phyloP scores from a whole-genome alignment of 805 yeast species.

The Lachancea nothofagi region DNA sequence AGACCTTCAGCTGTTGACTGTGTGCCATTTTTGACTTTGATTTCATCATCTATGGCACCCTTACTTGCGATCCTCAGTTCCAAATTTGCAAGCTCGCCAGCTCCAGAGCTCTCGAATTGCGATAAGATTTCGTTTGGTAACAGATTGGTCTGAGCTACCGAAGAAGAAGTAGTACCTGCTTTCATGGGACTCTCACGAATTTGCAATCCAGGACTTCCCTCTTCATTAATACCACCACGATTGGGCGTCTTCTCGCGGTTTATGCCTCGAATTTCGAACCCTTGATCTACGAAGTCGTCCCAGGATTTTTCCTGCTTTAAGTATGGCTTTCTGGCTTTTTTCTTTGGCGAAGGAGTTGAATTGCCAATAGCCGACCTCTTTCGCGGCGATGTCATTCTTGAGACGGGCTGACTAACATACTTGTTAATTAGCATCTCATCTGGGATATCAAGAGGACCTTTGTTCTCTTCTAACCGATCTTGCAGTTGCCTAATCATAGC shows the following conservation, averaged over 20 bases:
- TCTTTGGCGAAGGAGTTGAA: slow-evolving; percentile 3
- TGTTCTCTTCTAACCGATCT: slow-evolving; percentile 2
- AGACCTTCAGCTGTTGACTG: background rate
- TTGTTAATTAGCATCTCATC: slow-evolving; percentile 4
- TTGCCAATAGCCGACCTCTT: slow-evolving; percentile 1
- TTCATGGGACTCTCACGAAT: background rate
- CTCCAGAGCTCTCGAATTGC: too few species aligned
- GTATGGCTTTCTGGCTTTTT: background rate
- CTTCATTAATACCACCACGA: background rate
- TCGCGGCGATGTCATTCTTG: slow-evolving; percentile 9
- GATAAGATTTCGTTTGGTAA: too few species aligned
- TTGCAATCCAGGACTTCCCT: too few species aligned
- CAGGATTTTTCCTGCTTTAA: slow-evolving; percentile 2
- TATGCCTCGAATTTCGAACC: slow-evolving; percentile 6
- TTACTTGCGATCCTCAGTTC: too few species aligned
- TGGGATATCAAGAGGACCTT: slow-evolving; percentile 4
- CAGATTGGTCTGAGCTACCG: too few species aligned
- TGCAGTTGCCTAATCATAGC: slow-evolving; percentile 7
- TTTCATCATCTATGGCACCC: background rate
- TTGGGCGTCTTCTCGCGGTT: slow-evolving; percentile 4
- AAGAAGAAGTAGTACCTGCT: background rate
- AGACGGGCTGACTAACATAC: slow-evolving; percentile 7
- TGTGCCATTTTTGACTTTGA: background rate
- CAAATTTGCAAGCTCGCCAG: too few species aligned
- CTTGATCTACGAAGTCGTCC: slow-evolving; percentile 4